A percentile compares a stretch with the other conserved stretches of the same genome.
These are phyloP conservation scores for Knufia petricola DNA, from an alignment of 2,329 filamentous ascomycete species.

Conservation along the genomic window DNA sequence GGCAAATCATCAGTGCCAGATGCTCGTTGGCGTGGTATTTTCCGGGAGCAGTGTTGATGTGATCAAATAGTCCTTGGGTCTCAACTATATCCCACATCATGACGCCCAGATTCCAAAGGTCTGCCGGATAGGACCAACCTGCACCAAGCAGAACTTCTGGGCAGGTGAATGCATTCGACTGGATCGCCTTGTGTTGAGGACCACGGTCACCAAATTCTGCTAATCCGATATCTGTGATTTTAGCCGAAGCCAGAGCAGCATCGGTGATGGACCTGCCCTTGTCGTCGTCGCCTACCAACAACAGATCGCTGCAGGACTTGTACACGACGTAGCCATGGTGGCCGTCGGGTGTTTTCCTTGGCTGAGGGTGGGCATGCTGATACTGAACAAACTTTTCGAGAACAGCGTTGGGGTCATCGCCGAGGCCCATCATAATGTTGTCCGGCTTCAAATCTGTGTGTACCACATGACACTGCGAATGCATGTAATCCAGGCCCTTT, in stretches of 20 bases:
- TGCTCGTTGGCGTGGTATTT: slow-evolving; percentile 31
- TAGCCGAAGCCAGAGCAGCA: slow-evolving; percentile 22
- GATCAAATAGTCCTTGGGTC: slow-evolving; percentile 30
- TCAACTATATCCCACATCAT: slow-evolving; percentile 33
- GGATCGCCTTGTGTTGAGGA: slow-evolving; percentile 37
- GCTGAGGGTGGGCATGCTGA: slow-evolving; percentile 26
- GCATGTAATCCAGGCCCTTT: slow-evolving; percentile 33
- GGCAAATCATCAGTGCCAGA: slow-evolving; percentile 35
- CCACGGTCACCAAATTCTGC: slow-evolving; percentile 30
- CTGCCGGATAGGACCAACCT: slow-evolving; percentile 31
- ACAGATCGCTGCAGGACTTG: slow-evolving; percentile 26
- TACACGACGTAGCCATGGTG: slow-evolving; percentile 28
- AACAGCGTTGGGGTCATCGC: slow-evolving; percentile 23
- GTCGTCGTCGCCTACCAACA: slow-evolving; percentile 1
- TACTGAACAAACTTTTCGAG: slow-evolving; percentile 28
- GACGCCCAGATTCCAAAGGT: slow-evolving; percentile 36
- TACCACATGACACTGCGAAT: slow-evolving; percentile 32
- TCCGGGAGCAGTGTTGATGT: slow-evolving; percentile 28
- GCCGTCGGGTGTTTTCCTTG: slow-evolving; percentile 27
- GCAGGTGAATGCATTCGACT: slow-evolving; percentile 35
- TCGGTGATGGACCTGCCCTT: slow-evolving; percentile 19
- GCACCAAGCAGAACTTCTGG: slow-evolving; percentile 34
- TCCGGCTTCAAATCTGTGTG: slow-evolving; percentile 40
- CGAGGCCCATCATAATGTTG: slow-evolving; percentile 34
- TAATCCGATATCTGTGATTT: slow-evolving; percentile 32